Conservation (phyloP, 1,284 basidiomycete species). For the Ustilago xerochloae region DNA sequence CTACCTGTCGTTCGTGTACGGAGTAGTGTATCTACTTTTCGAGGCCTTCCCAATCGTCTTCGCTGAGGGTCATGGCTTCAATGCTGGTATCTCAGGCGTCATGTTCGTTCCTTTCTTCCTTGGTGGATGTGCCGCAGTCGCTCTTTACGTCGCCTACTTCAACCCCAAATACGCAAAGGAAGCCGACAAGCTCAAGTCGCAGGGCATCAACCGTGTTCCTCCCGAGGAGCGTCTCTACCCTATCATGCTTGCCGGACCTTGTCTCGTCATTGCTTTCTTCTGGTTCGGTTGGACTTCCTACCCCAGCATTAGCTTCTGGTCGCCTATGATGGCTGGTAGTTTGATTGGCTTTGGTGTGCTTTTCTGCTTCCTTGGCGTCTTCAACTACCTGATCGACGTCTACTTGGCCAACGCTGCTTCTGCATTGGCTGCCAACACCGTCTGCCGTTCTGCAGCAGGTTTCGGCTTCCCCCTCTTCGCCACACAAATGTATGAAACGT, state of each 20-base stretch:
- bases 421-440: slow-evolving; percentile 76
- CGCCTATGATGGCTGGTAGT: slow-evolving; percentile 71
- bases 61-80: slow-evolving; percentile 57
- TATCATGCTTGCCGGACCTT: slow-evolving; percentile 64
- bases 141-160: slow-evolving; percentile 48
- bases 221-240: slow-evolving; percentile 61
- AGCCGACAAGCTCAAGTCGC: slow-evolving; percentile 45
- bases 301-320: slow-evolving; percentile 68
- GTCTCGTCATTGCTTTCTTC: slow-evolving; percentile 69
- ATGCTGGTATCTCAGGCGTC: slow-evolving; percentile 60
- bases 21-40: slow-evolving; percentile 62
- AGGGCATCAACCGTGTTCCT: slow-evolving; percentile 57
- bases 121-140: slow-evolving; percentile 52
- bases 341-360: slow-evolving; percentile 70
- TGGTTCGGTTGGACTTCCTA: slow-evolving; percentile 64
- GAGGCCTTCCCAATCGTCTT: slow-evolving; percentile 68
- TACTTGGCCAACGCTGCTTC: slow-evolving; percentile 72
- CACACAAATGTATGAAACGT: slow-evolving; percentile 71
- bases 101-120: slow-evolving; percentile 67
- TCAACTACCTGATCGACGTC: slow-evolving; percentile 72
- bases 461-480: slow-evolving; percentile 72
- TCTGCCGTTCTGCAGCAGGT: slow-evolving; percentile 76
- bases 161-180: slow-evolving; percentile 56
- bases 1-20: slow-evolving; percentile 82
- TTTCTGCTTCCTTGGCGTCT: slow-evolving; percentile 73